A percentile compares a stretch with the other conserved stretches of the same genome.
Conservation (phyloP, 768 basidiomycete genomes). For the Leccinum olivaceopallidum region DNA sequence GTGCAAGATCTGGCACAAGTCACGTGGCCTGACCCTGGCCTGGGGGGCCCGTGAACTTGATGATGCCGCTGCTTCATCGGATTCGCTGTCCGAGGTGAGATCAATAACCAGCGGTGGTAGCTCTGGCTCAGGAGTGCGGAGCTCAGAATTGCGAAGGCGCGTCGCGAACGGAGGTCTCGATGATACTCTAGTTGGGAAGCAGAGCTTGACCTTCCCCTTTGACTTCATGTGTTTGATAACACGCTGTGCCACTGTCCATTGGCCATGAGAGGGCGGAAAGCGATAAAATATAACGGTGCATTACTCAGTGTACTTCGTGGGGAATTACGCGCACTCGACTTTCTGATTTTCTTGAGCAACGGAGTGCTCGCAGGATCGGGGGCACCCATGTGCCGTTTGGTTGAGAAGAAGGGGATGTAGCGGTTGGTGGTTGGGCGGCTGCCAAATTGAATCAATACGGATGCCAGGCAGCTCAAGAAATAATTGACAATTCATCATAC, state of each 20-base stretch:
- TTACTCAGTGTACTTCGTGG: slow-evolving; percentile 26
- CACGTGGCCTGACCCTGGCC: background rate
- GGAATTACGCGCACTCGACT: slow-evolving; percentile 17
- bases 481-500: slow-evolving; percentile 27
- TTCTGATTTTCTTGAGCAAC: slow-evolving; percentile 22
- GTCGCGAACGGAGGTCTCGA: slow-evolving; percentile 16
- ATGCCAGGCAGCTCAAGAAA: background rate
- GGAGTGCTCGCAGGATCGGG: slow-evolving; percentile 10
- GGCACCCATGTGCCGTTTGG: slow-evolving; percentile 14
- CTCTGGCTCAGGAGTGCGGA: slow-evolving; percentile 4
- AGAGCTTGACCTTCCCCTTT: slow-evolving; percentile 27
- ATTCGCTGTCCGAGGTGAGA: slow-evolving; percentile 17
- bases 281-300: background rate
- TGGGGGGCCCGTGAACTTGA: slow-evolving; percentile 5
- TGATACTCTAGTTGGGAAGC: slow-evolving; percentile 18
- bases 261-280: slow-evolving; percentile 6
- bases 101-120: slow-evolving; percentile 19
- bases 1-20: background rate
- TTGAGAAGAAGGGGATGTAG: slow-evolving; percentile 3
- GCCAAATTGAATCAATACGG: slow-evolving; percentile 11
- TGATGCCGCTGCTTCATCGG: background rate
- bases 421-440: slow-evolving; percentile 14
- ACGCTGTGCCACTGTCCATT: slow-evolving; percentile 25
- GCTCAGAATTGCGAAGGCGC: slow-evolving; percentile 18
- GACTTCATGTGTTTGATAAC: slow-evolving; percentile 30